Evolutionary conservation across 2,329 filamentous ascomycete species (phyloP), one percentile per base, ranked within the genome.

Genomic region (Aspergillus ruber): DNA sequence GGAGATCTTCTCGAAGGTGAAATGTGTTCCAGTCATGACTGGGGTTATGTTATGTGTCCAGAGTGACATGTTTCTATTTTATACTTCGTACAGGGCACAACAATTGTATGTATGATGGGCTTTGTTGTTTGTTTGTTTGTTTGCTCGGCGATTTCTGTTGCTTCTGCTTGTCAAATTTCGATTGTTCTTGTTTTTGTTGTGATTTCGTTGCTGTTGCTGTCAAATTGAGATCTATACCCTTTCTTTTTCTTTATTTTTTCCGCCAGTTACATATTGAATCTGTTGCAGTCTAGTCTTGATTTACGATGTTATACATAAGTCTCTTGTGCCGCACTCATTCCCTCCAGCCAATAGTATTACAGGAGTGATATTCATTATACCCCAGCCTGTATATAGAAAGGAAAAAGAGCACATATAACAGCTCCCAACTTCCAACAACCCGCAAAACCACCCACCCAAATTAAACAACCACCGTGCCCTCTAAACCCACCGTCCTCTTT

Each of bases 241-340:
- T 47, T 47, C 47, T 45, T 33, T 38, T 42, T 18, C 59, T 88
- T 85, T 58, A 75, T 79, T 5, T 76, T 87, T 42, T 88, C 88
- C 88, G 33, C n/a, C 33, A 35, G 33, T 29, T 29, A 29, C 25
- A 29, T 29, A 29, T 29, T 29, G 2, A 4, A 29, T 29, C 10
- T 29, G 9, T 29, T 29, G 25, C 25, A 29, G 2, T 29, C 4
- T 29, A 29, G 25, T 12, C n/a, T n/a, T 12, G 23, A 29, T 29
- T 29, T 29, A 29, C 10, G 25, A 29, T 12, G 25, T 10, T 29
- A 29, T 29, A 12, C 25, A 29, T 29, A 29, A 25, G 21, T 21
- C 23, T 23, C 23, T 25, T 25, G 23, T 25, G 23, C 23, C 23
- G 23, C 23, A 9, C 23, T 25, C 23, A 25, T 2, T 25, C 23